Base-by-base conservation (phyloP, 805 yeast species). In the Vanderwaltozyma verrucispora region DNA sequence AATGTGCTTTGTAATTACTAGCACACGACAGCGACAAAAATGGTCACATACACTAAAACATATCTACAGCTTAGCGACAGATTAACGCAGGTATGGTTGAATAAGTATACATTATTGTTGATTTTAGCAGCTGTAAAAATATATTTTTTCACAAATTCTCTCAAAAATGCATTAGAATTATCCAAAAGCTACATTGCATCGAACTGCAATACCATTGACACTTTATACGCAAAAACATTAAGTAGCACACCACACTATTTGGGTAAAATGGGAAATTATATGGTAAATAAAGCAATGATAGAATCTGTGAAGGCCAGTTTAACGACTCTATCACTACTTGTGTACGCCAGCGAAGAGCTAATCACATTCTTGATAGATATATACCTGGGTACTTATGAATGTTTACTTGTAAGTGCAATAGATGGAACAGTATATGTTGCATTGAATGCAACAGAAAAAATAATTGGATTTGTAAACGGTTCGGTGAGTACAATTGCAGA, bases 331-430 rank as follows among this genome's bases (percentile, higher is more conserved):
- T 50, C 65, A 1, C 40, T 76, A 33, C 48, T 75, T 10, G 52
- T 84, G 0, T 70, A 74, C 1, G 80, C 76, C 0, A 62, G 78
- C 7, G 79, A 82, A 47, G 66, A 69, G 30, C 44, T 87, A 29
- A 53, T 84, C 0, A 51, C 74, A 4, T 84, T 89, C 51, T 63
- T 75, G 7, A 61, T 89, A 8, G 86, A 87, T 24, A 49, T 89
- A 45, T 72, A 81, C 33, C 57, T 87, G 2, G 97, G 96, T 0
- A 92, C 97, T 0, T 85, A 84, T 58, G 79, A 81, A 0, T 92
- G 98, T 57, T 64, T 92, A 12, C 55, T 86, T 12, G 74, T 82
- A 0, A 78, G 92, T 5, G 74, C 87, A 0, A 65, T 88, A 6
- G 78, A 75, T 49, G 84, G 88, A 3, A 71, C 83, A 0, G 80